Conservation (phyloP, 768 basidiomycete genomes). For the Vishniacozyma victoriae region DNA sequence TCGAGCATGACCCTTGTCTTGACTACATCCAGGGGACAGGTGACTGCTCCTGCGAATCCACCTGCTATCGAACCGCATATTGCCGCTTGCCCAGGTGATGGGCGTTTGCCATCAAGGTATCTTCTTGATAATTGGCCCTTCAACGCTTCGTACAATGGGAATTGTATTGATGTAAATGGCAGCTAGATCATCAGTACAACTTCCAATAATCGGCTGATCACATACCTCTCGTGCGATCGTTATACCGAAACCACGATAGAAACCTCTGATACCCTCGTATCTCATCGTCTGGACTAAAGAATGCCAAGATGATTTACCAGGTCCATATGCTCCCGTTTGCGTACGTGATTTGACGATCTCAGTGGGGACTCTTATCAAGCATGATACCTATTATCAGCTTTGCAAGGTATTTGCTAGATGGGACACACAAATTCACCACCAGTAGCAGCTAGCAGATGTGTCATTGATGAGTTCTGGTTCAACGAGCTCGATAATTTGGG, state of each 20-base stretch:
- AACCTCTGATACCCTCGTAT: slow-evolving; percentile 65
- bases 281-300: slow-evolving; percentile 46
- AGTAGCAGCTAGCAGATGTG: slow-evolving; percentile 56
- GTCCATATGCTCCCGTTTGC: slow-evolving; percentile 74
- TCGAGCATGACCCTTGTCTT: slow-evolving; percentile 98
- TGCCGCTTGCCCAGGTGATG: slow-evolving; percentile 53
- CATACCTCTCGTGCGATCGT: slow-evolving; percentile 66
- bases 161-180: slow-evolving; percentile 92
- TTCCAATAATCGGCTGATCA: slow-evolving; percentile 1
- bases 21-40: slow-evolving; percentile 91
- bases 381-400: slow-evolving; percentile 54
- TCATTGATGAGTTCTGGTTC: slow-evolving; percentile 49
- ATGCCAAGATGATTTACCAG: slow-evolving; percentile 35
- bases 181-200: slow-evolving; percentile 55
- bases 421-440: slow-evolving; percentile 55
- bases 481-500: slow-evolving; percentile 58
- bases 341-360: slow-evolving; percentile 92
- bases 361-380: slow-evolving; percentile 87
- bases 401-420: not conserved
- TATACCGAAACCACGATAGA: slow-evolving; percentile 80
- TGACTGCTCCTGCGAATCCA: slow-evolving; percentile 77
- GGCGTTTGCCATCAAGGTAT: slow-evolving; percentile 55
- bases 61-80: slow-evolving; percentile 87
- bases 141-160: slow-evolving; percentile 86
- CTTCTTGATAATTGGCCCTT: slow-evolving; percentile 60